A percentile compares a stretch with the other conserved stretches of the same genome.
Evolutionary conservation across 345 rosid genomes (phyloP).

Genomic region (Citrus trifoliata): DNA sequence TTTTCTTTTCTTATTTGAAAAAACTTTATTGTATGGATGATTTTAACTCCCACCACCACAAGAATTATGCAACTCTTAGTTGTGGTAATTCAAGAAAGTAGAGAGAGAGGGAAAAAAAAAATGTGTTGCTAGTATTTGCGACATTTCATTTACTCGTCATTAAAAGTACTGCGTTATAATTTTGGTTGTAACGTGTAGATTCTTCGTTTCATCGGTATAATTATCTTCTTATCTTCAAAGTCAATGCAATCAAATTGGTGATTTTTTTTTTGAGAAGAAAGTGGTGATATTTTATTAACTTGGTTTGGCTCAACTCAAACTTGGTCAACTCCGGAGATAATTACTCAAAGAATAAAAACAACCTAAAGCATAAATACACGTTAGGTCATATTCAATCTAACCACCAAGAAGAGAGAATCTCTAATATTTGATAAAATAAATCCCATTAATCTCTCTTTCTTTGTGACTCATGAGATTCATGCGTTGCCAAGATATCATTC

Average conservation of each 20-base stretch:
- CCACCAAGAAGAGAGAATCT: background rate
- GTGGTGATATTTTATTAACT: constrained; percentile 3
- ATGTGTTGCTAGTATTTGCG: background rate
- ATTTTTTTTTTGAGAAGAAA: background rate
- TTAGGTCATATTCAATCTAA: constrained; percentile 9
- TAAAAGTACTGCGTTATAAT: background rate
- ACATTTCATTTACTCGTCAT: no score
- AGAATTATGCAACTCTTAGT: background rate
- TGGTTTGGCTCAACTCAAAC: background rate
- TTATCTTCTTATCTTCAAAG: constrained; percentile 1
- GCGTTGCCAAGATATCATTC: background rate
- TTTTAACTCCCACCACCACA: background rate
- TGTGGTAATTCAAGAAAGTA: background rate
- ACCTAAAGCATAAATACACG: background rate
- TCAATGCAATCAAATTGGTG: constrained; percentile 11
- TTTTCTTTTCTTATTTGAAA: no score
- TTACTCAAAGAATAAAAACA: background rate
- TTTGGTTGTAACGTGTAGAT: background rate
- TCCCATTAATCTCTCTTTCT: background rate
- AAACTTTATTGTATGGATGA: no score
- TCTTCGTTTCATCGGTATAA: background rate
- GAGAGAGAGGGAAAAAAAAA: no score
- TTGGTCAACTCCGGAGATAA: constrained; percentile 3
- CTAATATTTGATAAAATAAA: background rate
- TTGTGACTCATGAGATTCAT: background rate